These are phyloP conservation scores for Phytophthora pistaciae DNA, from an alignment of 352 stramenopile species.

Conservation along the genomic window DNA sequence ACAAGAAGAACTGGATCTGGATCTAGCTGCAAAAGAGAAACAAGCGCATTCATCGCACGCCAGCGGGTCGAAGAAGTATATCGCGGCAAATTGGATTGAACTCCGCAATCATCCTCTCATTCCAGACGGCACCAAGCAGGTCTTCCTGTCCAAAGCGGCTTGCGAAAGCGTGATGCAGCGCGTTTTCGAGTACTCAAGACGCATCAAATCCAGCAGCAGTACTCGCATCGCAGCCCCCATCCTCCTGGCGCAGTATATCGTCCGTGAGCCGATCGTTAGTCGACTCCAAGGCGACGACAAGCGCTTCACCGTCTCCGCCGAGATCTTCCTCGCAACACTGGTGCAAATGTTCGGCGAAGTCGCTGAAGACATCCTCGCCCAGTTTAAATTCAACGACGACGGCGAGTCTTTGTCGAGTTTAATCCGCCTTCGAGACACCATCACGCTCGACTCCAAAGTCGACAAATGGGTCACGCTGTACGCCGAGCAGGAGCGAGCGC, in stretches of 20 bases:
- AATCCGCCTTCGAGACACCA: conserved; percentile 76
- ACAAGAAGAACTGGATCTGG: conserved; percentile 64
- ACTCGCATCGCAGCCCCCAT: conserved; percentile 23
- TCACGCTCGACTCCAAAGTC: conserved; percentile 68
- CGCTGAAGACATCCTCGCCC: conserved; percentile 74
- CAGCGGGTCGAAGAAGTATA: conserved; percentile 53
- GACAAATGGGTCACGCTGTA: conserved; percentile 46
- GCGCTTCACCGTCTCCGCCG: conserved; percentile 40
- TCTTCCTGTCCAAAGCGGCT: conserved; percentile 45
- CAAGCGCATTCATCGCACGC: conserved; percentile 51
- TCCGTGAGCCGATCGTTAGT: conserved; percentile 28
- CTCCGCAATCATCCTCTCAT: conserved; percentile 54
- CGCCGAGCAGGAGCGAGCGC: conserved; percentile 55
- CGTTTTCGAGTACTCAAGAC: conserved; percentile 43
- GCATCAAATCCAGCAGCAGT: conserved; percentile 10
- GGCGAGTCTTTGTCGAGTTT: conserved; percentile 75
- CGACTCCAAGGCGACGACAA: conserved; percentile 13
- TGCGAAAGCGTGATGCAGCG: conserved; percentile 58
- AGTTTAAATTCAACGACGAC: conserved; percentile 89
- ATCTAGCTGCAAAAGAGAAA: conserved; percentile 71
- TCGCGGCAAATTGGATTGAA: conserved; percentile 39
- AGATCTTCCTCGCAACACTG: conserved; percentile 54
- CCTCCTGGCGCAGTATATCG: conserved; percentile 53
- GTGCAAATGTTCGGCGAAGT: conserved; percentile 65
- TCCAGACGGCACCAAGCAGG: conserved; percentile 68